Evolutionary conservation across 2,329 filamentous ascomycete species (phyloP).

Genomic region (Fusarium compactum): DNA sequence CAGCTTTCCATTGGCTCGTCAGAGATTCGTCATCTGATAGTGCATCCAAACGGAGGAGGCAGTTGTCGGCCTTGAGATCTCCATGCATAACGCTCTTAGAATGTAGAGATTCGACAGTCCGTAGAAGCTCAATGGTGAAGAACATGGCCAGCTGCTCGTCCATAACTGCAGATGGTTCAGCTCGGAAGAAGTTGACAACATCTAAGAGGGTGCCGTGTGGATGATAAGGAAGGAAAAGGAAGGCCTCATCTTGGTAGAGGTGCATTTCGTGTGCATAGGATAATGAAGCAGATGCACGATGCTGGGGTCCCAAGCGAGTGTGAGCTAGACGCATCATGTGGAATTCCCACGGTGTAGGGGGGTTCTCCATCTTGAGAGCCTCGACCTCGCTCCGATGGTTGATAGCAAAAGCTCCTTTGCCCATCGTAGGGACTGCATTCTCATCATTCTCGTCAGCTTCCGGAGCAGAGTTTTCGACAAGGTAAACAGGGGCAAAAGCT

Average conservation of each 20-base stretch:
- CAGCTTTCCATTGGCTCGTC: slow-evolving; percentile 74
- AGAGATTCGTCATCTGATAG: slow-evolving; percentile 59
- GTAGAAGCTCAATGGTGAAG: slow-evolving; percentile 90
- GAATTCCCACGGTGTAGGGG: slow-evolving; percentile 93
- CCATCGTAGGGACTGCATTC: slow-evolving; percentile 64
- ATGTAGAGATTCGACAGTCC: slow-evolving; percentile 90
- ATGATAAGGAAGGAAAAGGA: slow-evolving; percentile 87
- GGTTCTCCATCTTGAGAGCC: slow-evolving; percentile 94
- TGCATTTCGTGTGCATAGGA: slow-evolving; percentile 91
- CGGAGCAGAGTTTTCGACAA: slow-evolving; percentile 79
- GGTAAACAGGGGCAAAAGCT: slow-evolving; percentile 94
- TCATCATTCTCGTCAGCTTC: slow-evolving; percentile 60
- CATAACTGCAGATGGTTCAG: slow-evolving; percentile 79
- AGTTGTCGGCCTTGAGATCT: slow-evolving; percentile 96
- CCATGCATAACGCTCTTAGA: slow-evolving; percentile 84
- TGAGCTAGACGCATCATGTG: slow-evolving; percentile 91
- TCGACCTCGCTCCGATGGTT: slow-evolving; percentile 73
- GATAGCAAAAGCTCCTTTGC: slow-evolving; percentile 70
- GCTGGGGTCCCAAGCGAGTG: slow-evolving; percentile 75
- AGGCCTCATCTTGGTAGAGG: slow-evolving; percentile 89
- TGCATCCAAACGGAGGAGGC: slow-evolving; percentile 83
- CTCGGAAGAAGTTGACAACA: slow-evolving; percentile 86
- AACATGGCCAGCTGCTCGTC: slow-evolving; percentile 96
- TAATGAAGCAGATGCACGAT: slow-evolving; percentile 81
- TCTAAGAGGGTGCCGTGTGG: slow-evolving; percentile 95